A percentile compares a stretch with the other conserved stretches of the same genome.
These are phyloP conservation scores for Stachybotrys chlorohalonatus DNA, from an alignment of 2,329 filamentous ascomycete species.

Conservation along the genomic window DNA sequence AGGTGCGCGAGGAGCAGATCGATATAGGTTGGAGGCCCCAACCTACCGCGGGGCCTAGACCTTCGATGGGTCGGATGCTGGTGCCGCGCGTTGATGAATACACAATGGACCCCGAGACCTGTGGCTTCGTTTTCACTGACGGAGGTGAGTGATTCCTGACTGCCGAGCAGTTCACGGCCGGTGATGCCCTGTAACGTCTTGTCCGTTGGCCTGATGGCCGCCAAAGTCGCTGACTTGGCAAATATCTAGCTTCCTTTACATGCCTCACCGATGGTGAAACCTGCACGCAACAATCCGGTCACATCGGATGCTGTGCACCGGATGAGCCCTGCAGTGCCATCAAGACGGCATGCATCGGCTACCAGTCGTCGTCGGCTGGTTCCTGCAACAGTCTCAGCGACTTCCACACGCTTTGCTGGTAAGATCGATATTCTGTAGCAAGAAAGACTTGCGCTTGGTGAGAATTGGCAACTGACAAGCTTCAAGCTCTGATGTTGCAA, in stretches of 20 bases:
- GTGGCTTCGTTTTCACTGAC: conserved; percentile 16
- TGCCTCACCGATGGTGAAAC: conserved; percentile 16
- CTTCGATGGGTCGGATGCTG: conserved; percentile 19
- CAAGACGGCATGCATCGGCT: conserved; percentile 23
- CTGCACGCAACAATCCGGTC: conserved; percentile 15
- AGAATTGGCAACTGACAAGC: conserved; percentile 1
- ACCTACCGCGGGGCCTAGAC: conserved; percentile 19
- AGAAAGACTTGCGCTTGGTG: neutral
- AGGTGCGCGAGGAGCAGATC: conserved; percentile 12
- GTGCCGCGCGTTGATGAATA: conserved; percentile 17
- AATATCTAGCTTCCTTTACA: conserved; percentile 14
- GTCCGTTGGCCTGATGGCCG: neutral
- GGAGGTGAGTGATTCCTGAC: conserved; percentile 16
- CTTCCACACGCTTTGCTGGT: conserved; percentile 27
- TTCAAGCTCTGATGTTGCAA: conserved; percentile 6
- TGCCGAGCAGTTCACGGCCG: no score
- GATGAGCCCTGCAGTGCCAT: conserved; percentile 17
- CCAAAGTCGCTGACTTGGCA: neutral
- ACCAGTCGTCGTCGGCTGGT: conserved; percentile 11
- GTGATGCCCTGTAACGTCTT: neutral
- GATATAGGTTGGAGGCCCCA: conserved; percentile 19
- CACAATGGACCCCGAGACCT: conserved; percentile 17
- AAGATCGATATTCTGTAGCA: conserved; percentile 3
- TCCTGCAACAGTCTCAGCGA: conserved; percentile 16
- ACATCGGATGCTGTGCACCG: conserved; percentile 22